Percentiles rank a stretch among this genome's conserved stretches.
Evolutionary conservation across 192 early-diverging fungal genomes (phyloP).

Genomic region (Coemansia sp.): DNA sequence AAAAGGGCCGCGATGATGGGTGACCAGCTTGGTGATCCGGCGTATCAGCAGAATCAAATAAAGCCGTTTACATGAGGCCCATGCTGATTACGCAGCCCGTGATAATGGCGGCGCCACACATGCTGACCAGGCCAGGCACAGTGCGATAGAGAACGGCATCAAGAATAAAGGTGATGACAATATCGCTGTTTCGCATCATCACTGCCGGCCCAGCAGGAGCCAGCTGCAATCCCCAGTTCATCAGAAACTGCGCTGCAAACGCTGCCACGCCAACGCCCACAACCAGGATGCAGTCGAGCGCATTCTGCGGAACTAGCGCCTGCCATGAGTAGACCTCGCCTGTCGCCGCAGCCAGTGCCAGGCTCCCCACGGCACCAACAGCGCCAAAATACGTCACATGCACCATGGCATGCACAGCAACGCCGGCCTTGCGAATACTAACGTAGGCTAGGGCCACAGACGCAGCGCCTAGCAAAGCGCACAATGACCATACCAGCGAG

Average conservation of each 20-base stretch:
- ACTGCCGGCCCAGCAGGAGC: slow-evolving; percentile 23
- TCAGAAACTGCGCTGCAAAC: slow-evolving; percentile 25
- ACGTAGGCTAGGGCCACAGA: slow-evolving; percentile 22
- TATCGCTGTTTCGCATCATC: slow-evolving; percentile 31
- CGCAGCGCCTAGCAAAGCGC: slow-evolving; percentile 17
- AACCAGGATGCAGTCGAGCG: not conserved
- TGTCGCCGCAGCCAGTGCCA: not conserved
- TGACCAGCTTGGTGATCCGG: not conserved
- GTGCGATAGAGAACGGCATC: slow-evolving; percentile 18
- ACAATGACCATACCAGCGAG: slow-evolving; percentile 8
- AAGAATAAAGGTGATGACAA: slow-evolving; percentile 18
- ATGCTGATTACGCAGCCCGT: slow-evolving; percentile 14
- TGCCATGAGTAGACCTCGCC: slow-evolving; percentile 8
- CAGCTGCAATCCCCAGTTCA: slow-evolving; percentile 30
- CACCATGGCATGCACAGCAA: slow-evolving; percentile 14
- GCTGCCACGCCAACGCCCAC: slow-evolving; percentile 19
- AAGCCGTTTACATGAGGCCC: not conserved
- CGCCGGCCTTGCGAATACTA: slow-evolving; percentile 30
- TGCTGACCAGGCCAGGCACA: not conserved
- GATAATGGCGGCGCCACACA: slow-evolving; percentile 19
- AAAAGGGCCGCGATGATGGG: too few relatives aligned
- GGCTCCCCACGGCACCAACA: slow-evolving; percentile 6
- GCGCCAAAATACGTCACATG: slow-evolving; percentile 35
- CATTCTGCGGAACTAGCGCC: not conserved
- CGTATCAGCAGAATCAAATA: not conserved